A percentile compares a stretch with the other conserved stretches of the same genome.
Evolutionary conservation across 257 asterid genomes (phyloP).

Genomic region (Solanum etuberosum): DNA sequence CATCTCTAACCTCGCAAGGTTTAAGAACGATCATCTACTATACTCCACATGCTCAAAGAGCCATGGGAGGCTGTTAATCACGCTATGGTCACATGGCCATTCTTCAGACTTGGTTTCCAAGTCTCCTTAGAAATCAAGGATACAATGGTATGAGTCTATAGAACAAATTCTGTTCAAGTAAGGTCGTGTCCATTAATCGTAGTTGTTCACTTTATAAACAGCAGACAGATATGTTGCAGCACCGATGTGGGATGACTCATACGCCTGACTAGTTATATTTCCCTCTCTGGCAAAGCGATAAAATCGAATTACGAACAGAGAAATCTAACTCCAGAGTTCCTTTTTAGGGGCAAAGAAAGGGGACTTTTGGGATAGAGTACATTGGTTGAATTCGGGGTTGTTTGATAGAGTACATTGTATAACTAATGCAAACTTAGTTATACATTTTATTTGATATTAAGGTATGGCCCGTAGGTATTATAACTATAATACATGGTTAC

Average conservation of each 20-base stretch:
- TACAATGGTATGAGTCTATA: too few relatives aligned
- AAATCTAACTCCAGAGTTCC: not conserved
- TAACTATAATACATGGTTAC: too few relatives aligned
- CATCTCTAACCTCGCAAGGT: not conserved
- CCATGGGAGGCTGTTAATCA: not conserved
- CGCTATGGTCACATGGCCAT: not conserved
- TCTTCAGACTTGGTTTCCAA: not conserved
- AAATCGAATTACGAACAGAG: not conserved
- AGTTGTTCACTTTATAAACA: not conserved
- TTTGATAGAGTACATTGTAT: too few relatives aligned
- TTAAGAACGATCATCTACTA: not conserved
- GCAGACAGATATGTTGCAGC: rapidly evolving
- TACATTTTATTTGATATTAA: too few relatives aligned
- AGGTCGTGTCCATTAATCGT: not conserved
- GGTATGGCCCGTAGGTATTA: too few relatives aligned
- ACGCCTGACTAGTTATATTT: not conserved
- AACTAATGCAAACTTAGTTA: too few relatives aligned
- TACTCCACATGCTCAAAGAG: not conserved
- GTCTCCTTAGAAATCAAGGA: not conserved
- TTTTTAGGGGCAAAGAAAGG: not conserved
- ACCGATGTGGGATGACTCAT: not conserved
- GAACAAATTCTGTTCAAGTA: not conserved
- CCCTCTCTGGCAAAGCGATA: not conserved
- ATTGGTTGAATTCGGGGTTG: too few relatives aligned
- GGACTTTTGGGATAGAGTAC: not conserved